Base-by-base conservation (phyloP, 164 flowering plant species). In the Litsea cubeba region DNA sequence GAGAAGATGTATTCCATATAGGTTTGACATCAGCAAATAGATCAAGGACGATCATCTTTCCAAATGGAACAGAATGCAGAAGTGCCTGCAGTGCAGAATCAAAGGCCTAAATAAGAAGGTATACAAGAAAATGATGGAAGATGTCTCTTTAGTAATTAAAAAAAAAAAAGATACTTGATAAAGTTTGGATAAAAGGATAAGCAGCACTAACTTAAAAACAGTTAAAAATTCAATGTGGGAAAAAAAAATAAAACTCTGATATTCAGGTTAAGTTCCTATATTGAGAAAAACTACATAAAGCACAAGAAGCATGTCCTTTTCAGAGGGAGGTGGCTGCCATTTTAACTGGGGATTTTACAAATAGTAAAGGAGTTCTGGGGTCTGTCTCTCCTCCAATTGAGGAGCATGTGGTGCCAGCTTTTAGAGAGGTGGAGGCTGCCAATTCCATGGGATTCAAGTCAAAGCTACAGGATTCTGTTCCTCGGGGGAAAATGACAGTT, bases 31-130 rank as follows among this genome's bases (percentile, higher is more conserved):
- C 99, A 75, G 98, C 99, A 90, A 93, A 95, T 73, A 95, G 89
- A 85, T 93, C 99, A 76, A 95, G 92, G 79, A 93, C 99, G 71
- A 95, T 85, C 99, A 95, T 91, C 88, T 91, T 95, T 76, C 99
- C 99, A 79, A 80, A 80, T 51, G 99, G 99, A 78, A 95, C 98
- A 62, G 99, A 91, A 81, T 91, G 99, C 58, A 95, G 81, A 81
- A 95, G 96, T 77, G 98, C 99, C 99, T 95, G 90, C 71, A 73
- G 82, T 93, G 90, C 71, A 73, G 82, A 18, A 76, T 46, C 66
- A 64, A 76, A 72, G 64, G 23, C 28, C 7, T 23, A 23, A 28
- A 72, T 17, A 25, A 71, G 46, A 60, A 17, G 35, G 46, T 40
- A 35, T 35, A 40, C 62, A 65, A 62, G 32, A 50, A 20, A 64